A percentile compares a stretch with the other conserved stretches of the same genome.
Conservation (phyloP, 805 yeast species). For the Ogataea nakhonphanomensis region DNA sequence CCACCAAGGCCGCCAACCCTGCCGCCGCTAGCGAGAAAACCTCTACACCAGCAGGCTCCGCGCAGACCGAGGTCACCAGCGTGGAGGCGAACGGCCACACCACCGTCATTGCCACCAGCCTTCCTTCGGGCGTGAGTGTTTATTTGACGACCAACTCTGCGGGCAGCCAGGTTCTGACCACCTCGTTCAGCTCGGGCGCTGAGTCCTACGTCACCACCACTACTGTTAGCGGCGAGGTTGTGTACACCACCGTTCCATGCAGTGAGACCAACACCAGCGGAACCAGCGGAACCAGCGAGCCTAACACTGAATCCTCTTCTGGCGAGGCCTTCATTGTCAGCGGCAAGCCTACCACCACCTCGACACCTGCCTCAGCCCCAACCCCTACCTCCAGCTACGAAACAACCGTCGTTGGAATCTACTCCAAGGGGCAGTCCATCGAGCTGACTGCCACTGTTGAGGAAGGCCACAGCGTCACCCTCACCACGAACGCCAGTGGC, state of each 20-base stretch:
- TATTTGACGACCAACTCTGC: background rate
- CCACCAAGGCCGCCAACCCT: background rate
- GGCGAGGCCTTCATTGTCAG: no score
- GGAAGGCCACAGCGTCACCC: background rate
- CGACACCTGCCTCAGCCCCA: background rate
- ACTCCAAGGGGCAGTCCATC: background rate
- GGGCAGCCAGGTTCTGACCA: conserved; percentile 2
- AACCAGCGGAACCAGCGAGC: background rate
- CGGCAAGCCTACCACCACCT: no score
- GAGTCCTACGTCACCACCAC: conserved; percentile 1
- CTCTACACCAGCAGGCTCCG: background rate
- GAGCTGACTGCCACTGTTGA: background rate
- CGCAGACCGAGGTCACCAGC: conserved; percentile 2
- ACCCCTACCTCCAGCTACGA: background rate
- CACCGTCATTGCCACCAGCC: conserved; percentile 4
- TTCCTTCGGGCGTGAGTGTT: conserved; percentile 2
- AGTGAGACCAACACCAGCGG: background rate
- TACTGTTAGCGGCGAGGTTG: background rate
- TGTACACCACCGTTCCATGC: background rate
- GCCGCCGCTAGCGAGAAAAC: background rate
- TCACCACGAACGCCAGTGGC: conserved; percentile 6
- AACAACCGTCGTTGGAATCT: conserved; percentile 3
- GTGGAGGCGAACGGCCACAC: background rate
- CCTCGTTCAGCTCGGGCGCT: conserved; percentile 1
- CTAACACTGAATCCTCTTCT: background rate